Percentiles rank a stretch among this genome's conserved stretches.
Evolutionary conservation across 1,139 yeast genomes (phyloP).

Genomic region (Saccharomycopsis phalli): DNA sequence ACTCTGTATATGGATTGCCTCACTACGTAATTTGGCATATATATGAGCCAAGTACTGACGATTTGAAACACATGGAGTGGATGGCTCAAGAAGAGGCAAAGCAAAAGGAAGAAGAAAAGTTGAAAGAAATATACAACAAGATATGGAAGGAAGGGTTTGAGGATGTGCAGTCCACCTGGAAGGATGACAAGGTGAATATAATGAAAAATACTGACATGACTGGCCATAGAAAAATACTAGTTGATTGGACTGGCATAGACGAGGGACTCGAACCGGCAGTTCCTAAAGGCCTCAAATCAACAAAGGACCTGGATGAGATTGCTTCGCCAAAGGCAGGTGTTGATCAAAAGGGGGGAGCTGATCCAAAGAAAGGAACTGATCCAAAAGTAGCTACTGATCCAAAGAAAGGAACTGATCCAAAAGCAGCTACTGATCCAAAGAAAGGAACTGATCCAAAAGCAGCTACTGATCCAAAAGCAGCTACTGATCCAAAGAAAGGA

Average conservation of each 20-base stretch:
- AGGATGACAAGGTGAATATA: constrained; percentile 34
- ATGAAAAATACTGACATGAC: constrained; percentile 57
- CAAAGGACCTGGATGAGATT: too few species aligned
- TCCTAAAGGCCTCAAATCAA: too few species aligned
- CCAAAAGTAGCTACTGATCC: too few species aligned
- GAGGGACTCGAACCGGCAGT: too few species aligned
- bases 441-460: too few species aligned
- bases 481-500: too few species aligned
- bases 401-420: too few species aligned
- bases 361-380: too few species aligned
- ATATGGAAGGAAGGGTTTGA: constrained; percentile 32
- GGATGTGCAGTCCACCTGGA: constrained; percentile 31
- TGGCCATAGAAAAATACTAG: constrained; percentile 26
- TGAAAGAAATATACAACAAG: constrained; percentile 29
- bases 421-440: too few species aligned
- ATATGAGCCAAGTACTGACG: constrained; percentile 37
- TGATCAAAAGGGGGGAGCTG: too few species aligned
- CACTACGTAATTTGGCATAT: constrained; percentile 38
- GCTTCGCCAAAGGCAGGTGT: too few species aligned
- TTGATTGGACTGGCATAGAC: constrained; percentile 30
- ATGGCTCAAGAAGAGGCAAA: constrained; percentile 37
- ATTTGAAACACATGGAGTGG: constrained; percentile 39
- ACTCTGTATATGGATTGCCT: constrained; percentile 32
- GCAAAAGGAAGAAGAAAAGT: constrained; percentile 28
- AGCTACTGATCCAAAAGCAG: too few species aligned